These are phyloP conservation scores for Gymnopilus dilepis DNA, from an alignment of 768 basidiomycete genomes.

Conservation along the genomic window DNA sequence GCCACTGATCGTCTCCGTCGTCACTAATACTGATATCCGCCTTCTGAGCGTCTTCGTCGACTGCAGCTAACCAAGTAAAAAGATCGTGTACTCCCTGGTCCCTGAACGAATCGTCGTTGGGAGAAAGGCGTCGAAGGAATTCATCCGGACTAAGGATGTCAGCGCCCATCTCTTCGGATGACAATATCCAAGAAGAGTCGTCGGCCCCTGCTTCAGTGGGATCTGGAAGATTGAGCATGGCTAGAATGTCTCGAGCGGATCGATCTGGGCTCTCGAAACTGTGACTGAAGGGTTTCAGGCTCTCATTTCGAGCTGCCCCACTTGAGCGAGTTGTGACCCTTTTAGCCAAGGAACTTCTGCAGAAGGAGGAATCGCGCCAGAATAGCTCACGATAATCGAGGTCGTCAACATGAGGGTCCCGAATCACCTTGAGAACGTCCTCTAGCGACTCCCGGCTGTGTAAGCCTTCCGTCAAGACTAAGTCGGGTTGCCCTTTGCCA, in stretches of 20 bases:
- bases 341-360: conserved; percentile 10
- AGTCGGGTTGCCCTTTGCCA: not conserved
- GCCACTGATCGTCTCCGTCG: conserved; percentile 15
- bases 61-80: not conserved
- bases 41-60: not conserved
- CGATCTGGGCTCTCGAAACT: conserved; percentile 15
- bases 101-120: not conserved
- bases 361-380: conserved; percentile 15
- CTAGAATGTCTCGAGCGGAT: conserved; percentile 13
- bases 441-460: conserved; percentile 13
- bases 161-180: not conserved
- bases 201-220: conserved; percentile 5
- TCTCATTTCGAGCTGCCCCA: not conserved
- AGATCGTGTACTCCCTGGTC: not conserved
- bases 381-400: conserved; percentile 19
- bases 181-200: conserved; percentile 2
- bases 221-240: conserved; percentile 11
- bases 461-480: not conserved
- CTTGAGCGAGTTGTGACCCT: not conserved
- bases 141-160: not conserved
- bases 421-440: conserved; percentile 16
- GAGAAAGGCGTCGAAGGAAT: not conserved
- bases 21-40: not conserved
- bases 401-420: conserved; percentile 17
- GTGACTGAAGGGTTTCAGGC: conserved; percentile 9